Percentiles rank a stretch among this genome's conserved stretches.
These are phyloP conservation scores for Fusarium circinatum DNA, from an alignment of 2,329 filamentous ascomycete genomes.

Conservation along the genomic window DNA sequence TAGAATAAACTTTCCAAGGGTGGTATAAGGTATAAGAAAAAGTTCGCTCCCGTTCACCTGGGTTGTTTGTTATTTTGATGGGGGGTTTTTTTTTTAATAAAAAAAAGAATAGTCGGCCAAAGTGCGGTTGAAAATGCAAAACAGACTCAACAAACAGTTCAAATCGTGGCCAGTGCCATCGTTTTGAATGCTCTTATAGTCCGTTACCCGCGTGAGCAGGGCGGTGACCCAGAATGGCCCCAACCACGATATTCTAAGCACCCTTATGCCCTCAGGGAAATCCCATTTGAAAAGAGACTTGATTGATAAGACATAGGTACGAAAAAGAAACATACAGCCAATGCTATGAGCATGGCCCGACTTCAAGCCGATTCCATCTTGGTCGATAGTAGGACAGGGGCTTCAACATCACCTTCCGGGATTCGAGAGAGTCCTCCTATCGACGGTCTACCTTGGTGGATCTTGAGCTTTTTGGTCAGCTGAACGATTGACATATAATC, in stretches of 20 bases:
- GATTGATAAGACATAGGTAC: conserved; percentile 21
- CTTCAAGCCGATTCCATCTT: conserved; percentile 47
- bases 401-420: conserved; percentile 66
- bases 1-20: conserved; percentile 41
- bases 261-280: neutral
- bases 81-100: neutral
- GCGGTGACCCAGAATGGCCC: neutral
- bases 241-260: conserved; percentile 6
- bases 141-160: neutral
- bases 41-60: conserved; percentile 5
- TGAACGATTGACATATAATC: conserved; percentile 83
- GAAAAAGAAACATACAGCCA: conserved; percentile 16
- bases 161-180: conserved; percentile 2
- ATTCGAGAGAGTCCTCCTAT: conserved; percentile 65
- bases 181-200: neutral
- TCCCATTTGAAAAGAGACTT: conserved; percentile 15
- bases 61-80: neutral
- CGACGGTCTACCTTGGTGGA: conserved; percentile 59
- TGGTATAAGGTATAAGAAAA: conserved; percentile 41
- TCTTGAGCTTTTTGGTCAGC: conserved; percentile 84
- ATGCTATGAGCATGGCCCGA: neutral
- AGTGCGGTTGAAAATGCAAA: neutral
- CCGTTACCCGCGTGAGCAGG: conserved; percentile 22
- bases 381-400: conserved; percentile 46
- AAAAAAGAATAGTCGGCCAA: neutral